Base-by-base conservation (phyloP, 2,329 filamentous ascomycete species). In the Penicillium concentricum region DNA sequence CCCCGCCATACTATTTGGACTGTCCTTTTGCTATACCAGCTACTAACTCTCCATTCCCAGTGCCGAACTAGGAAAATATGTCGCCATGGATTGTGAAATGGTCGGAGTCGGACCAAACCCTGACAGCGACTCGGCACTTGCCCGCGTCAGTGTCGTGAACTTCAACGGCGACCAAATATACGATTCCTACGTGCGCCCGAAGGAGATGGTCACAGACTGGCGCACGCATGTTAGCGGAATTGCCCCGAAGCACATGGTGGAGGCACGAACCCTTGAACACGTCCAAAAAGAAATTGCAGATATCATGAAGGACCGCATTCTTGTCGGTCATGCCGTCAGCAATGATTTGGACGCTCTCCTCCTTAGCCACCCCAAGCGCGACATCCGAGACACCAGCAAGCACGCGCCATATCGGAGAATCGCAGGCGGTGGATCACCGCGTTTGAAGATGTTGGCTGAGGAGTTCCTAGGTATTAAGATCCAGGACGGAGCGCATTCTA, bases 31-130 rank as follows among this genome's bases (percentile, higher is more conserved):
- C 38, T 34, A 13, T 15, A 13, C 12, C 44, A 50, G 30, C 15
- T 51, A 46, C 64, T 67, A 53, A 67, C 53, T n/a, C 34, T 70
- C 61, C 73, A 78, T 10, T n/a, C 32, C 28, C 24, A 84, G 82
- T 6, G 76, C 88, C 35, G 84, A 91, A 51, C 78, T 92, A 20
- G 94, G 93, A 50, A 96, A 94, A 81, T 99, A 96, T 72, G 78
- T 99, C 41, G 89, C 90, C 20, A 85, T 99, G 45, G 94, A 99
- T 78, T 99, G 94, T 74, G 94, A 99, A 77, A 99, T 99, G 94
- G 94, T 99, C 26, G 94, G 93, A 46, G 85, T 95, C 0, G 84
- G 84, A 1, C 77, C 76, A 3, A 73, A 78, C 74, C 84, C 84
- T 3, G 85, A 85, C 49, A 83, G 85, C 22, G 81, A 87, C 69